A percentile compares a stretch with the other conserved stretches of the same genome.
Conservation (phyloP, 2,329 filamentous ascomycete species). For the Orbilia javanica region DNA sequence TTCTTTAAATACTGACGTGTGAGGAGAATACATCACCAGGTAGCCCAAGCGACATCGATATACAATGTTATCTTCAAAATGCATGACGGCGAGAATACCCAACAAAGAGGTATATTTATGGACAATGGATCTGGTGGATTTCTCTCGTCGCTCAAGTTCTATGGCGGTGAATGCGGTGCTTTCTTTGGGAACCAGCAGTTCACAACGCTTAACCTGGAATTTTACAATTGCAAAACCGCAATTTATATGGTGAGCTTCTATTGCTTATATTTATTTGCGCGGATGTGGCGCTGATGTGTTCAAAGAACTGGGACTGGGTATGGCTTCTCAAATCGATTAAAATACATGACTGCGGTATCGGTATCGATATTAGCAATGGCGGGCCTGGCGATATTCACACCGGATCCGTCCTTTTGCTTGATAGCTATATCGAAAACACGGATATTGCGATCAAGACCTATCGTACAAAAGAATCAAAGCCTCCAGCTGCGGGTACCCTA, state of each 20-base stretch:
- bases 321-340: slow-evolving; percentile 80
- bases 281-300: background rate
- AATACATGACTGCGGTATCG: slow-evolving; percentile 79
- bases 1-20: slow-evolving; percentile 68
- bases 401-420: slow-evolving; percentile 84
- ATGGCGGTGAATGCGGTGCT: slow-evolving; percentile 78
- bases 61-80: slow-evolving; percentile 72
- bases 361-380: slow-evolving; percentile 81
- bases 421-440: slow-evolving; percentile 82
- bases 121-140: slow-evolving; percentile 79
- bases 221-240: slow-evolving; percentile 84
- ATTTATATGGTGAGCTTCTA: slow-evolving; percentile 72
- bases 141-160: slow-evolving; percentile 85
- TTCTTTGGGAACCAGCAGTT: slow-evolving; percentile 72
- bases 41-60: slow-evolving; percentile 74
- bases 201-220: slow-evolving; percentile 83
- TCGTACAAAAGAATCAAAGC: slow-evolving; percentile 35
- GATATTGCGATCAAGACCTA: slow-evolving; percentile 81
- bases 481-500: slow-evolving; percentile 72
- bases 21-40: slow-evolving; percentile 75
- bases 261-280: background rate
- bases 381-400: slow-evolving; percentile 77
- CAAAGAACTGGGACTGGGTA: slow-evolving; percentile 87
- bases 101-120: slow-evolving; percentile 72
- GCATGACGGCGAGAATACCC: slow-evolving; percentile 58